These are phyloP conservation scores for Hylodesmum podocarpum DNA, from an alignment of 306 rosid species.

Conservation along the genomic window DNA sequence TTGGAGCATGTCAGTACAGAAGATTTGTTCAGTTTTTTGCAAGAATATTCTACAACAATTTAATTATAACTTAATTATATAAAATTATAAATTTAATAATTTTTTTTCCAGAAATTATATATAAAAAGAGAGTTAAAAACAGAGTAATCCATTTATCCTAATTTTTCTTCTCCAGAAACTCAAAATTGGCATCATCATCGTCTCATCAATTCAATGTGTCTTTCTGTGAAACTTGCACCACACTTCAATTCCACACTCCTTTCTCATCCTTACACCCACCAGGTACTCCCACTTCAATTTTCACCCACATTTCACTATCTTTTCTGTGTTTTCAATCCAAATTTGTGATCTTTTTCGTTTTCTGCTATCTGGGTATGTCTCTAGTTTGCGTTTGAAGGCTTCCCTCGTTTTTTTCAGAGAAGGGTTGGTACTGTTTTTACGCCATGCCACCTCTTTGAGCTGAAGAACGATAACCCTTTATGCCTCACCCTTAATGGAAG, in stretches of 20 bases:
- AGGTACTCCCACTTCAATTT: slow-evolving; percentile 27
- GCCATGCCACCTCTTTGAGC: slow-evolving; percentile 25
- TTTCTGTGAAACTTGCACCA: slow-evolving; percentile 7
- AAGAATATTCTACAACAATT: too few species aligned
- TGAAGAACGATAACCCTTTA: slow-evolving; percentile 5
- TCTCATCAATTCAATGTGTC: slow-evolving; percentile 35
- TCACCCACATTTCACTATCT: not conserved
- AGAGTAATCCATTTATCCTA: not conserved
- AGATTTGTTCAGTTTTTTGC: too few species aligned
- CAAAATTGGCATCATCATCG: not conserved
- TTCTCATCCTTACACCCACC: slow-evolving; percentile 12
- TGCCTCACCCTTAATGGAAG: slow-evolving; percentile 30
- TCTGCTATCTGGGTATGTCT: slow-evolving; percentile 28
- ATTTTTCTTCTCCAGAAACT: not conserved
- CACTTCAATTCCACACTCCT: slow-evolving; percentile 10
- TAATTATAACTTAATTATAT: too few species aligned
- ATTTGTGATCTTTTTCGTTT: not conserved
- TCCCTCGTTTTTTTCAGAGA: slow-evolving; percentile 18
- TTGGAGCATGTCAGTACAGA: too few species aligned
- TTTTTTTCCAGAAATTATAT: too few species aligned
- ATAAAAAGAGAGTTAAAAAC: too few species aligned
- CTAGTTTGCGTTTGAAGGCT: slow-evolving; percentile 19
- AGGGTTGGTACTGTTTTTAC: slow-evolving; percentile 11
- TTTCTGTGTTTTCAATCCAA: not conserved
- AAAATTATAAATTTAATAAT: too few species aligned